These are phyloP conservation scores for Colletotrichum sp. DNA, from an alignment of 2,329 filamentous ascomycete genomes.

Conservation along the genomic window DNA sequence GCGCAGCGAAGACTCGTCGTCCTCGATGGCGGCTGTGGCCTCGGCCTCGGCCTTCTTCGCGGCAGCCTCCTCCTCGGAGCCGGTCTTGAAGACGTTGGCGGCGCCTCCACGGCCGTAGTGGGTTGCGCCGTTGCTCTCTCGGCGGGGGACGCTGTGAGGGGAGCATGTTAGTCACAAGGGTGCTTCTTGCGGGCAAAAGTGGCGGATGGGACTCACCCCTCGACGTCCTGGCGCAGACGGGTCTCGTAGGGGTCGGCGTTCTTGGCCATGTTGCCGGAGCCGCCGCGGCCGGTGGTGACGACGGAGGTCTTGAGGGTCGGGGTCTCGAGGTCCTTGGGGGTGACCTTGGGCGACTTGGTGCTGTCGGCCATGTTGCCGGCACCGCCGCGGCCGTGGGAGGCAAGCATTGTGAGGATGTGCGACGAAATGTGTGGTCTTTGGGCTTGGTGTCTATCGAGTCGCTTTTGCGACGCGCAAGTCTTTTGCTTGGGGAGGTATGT, in stretches of 20 bases:
- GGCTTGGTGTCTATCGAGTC: background rate
- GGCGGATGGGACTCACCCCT: conserved; percentile 57
- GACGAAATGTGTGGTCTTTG: background rate
- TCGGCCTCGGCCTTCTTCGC: conserved; percentile 29
- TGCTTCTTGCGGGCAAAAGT: background rate
- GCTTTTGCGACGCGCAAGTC: background rate
- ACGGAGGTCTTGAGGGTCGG: conserved; percentile 83
- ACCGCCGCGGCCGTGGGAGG: conserved; percentile 78
- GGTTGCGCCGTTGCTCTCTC: conserved; percentile 61
- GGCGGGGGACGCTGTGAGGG: conserved; percentile 54
- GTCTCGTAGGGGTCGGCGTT: conserved; percentile 76
- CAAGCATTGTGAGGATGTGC: conserved; percentile 41
- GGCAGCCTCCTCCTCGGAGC: conserved; percentile 42
- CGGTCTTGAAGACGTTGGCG: conserved; percentile 68
- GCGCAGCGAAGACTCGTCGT: conserved; percentile 26
- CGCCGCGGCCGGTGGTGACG: conserved; percentile 89
- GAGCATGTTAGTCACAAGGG: conserved; percentile 15
- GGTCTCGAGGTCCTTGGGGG: conserved; percentile 74
- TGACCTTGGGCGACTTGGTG: conserved; percentile 49
- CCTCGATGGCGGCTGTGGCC: conserved; percentile 36
- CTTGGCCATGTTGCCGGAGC: conserved; percentile 84
- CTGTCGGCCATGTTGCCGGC: conserved; percentile 74
- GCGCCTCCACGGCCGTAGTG: conserved; percentile 79
- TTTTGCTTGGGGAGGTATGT: background rate
- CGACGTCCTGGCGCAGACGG: conserved; percentile 83